Evolutionary conservation across 148 eudicot genomes (phyloP).

Genomic region (Tetragonia tetragonoides): DNA sequence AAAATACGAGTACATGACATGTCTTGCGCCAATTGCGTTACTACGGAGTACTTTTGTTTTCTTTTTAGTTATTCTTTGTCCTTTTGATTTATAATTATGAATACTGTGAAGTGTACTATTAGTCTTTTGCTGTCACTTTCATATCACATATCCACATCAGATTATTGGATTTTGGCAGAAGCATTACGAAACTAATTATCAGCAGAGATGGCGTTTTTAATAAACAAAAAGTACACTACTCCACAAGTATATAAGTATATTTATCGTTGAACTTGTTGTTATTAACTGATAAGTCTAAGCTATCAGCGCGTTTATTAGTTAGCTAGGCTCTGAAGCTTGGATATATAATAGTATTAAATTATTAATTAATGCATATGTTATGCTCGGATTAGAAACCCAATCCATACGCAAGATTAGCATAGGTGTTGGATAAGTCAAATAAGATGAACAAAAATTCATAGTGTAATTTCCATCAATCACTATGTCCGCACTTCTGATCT

Average conservation of each 20-base stretch:
- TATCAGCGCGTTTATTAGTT: no score
- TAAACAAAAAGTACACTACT: no score
- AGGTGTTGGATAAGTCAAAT: no score
- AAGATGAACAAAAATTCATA: no score
- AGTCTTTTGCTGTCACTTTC: constrained; percentile 21
- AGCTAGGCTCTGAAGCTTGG: no score
- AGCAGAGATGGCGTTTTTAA: not conserved
- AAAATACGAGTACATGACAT: constrained; percentile 18
- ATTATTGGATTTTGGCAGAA: not conserved
- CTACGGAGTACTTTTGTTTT: not conserved
- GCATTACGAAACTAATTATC: not conserved
- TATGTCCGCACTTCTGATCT: no score
- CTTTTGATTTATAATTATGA: not conserved
- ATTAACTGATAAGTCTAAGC: no score
- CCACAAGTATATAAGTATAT: no score
- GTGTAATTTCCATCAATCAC: no score
- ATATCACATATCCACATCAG: constrained; percentile 13
- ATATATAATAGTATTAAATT: no score
- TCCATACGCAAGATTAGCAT: not conserved
- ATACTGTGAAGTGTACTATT: not conserved
- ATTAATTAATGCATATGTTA: no score
- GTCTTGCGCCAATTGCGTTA: constrained; percentile 7
- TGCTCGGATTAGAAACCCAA: not conserved
- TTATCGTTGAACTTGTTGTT: no score
- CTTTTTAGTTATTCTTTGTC: not conserved